phyloP scores from a whole-genome alignment of 805 yeast species.

The Wickerhamiella musiphila region DNA sequence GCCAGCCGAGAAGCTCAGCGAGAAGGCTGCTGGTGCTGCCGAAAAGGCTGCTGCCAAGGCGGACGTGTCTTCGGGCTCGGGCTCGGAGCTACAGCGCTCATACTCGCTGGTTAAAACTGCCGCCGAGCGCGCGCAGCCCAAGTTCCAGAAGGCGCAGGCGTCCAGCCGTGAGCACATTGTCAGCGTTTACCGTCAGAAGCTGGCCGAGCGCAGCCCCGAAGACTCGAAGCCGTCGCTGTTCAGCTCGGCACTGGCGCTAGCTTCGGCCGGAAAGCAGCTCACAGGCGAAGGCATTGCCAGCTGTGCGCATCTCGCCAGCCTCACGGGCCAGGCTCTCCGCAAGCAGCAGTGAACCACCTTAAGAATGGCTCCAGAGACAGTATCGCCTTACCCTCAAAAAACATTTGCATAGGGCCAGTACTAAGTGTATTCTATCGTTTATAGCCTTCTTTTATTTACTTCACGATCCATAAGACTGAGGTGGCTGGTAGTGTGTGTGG shows the following conservation, averaged over 20 bases:
- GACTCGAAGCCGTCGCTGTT: slow-evolving; percentile 3
- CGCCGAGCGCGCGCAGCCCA: slow-evolving; percentile 12
- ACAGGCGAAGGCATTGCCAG: slow-evolving; percentile 2
- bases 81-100: slow-evolving; percentile 8
- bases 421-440: too few relatives aligned
- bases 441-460: too few relatives aligned
- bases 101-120: slow-evolving; percentile 7
- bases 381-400: too few relatives aligned
- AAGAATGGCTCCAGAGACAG: too few relatives aligned
- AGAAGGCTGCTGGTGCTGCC: slow-evolving; percentile 5
- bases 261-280: slow-evolving; percentile 3
- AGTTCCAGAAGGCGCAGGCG: slow-evolving; percentile 4
- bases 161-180: slow-evolving; percentile 4
- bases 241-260: background rate
- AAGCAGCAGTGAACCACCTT: too few relatives aligned
- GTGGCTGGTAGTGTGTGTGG: too few relatives aligned
- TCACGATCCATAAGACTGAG: too few relatives aligned
- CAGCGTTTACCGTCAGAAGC: slow-evolving; percentile 8
- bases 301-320: background rate
- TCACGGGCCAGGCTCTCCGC: background rate
- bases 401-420: too few relatives aligned
- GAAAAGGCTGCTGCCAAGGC: slow-evolving; percentile 4
- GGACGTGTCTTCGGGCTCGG: slow-evolving; percentile 19
- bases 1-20: slow-evolving; percentile 24
- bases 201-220: slow-evolving; percentile 7